Percentiles rank a stretch among this genome's conserved stretches.
Conservation (phyloP, 805 yeast species). For the Cyberlindnera xylosilytica region DNA sequence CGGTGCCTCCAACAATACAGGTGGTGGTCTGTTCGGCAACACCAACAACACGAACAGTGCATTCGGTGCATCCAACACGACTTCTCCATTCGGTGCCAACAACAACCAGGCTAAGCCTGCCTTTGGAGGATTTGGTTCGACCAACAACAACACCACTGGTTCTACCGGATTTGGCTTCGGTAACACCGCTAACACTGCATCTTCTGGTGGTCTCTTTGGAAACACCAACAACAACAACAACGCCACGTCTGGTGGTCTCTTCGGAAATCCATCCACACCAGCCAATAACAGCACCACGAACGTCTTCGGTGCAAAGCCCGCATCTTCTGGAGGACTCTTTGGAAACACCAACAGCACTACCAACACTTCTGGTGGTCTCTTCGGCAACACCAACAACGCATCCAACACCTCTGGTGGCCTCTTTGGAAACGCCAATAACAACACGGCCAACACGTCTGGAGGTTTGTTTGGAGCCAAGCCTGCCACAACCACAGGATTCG, state of each 20-base stretch:
- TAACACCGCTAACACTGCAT: constrained; percentile 22
- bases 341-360: constrained; percentile 30
- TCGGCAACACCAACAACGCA: constrained; percentile 16
- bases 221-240: constrained; percentile 23
- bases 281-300: constrained; percentile 21
- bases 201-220: constrained; percentile 41
- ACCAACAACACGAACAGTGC: constrained; percentile 6
- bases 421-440: constrained; percentile 37
- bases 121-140: constrained; percentile 26
- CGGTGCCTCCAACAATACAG: constrained; percentile 18
- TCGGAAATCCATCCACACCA: constrained; percentile 33
- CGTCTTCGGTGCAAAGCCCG: constrained; percentile 29
- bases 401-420: constrained; percentile 27
- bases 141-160: constrained; percentile 8
- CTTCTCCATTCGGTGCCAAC: constrained; percentile 13
- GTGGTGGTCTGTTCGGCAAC: constrained; percentile 14
- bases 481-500: constrained; percentile 12
- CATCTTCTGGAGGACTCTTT: constrained; percentile 38
- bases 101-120: constrained; percentile 12
- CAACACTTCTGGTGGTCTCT: constrained; percentile 19
- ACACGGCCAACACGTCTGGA: constrained; percentile 19
- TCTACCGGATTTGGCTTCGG: constrained; percentile 22
- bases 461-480: constrained; percentile 29
- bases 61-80: constrained; percentile 12
- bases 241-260: constrained; percentile 34